Base-by-base conservation (phyloP, 2,329 filamentous ascomycete species). In the Colletotrichum kahawae region DNA sequence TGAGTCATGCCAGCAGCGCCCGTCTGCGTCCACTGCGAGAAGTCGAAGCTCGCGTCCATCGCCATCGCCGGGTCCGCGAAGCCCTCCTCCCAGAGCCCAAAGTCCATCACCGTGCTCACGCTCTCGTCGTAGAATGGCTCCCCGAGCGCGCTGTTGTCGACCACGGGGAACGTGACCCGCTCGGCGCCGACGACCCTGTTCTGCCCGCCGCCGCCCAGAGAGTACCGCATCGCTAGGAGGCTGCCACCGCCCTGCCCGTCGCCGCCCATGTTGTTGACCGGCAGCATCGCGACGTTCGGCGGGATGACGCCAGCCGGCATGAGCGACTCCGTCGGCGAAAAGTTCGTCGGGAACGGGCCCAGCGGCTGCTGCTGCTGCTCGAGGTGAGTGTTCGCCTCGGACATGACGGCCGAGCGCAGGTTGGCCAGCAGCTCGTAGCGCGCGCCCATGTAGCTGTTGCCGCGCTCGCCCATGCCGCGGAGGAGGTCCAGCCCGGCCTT, bases 391-490 rank as follows among this genome's bases (percentile, higher is more conserved):
- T 68, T 57, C 6, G 21, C 51, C 18, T 38, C 63, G 14, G 80
- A 79, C 27, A 81, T 76, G 38, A 81, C 77, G 2, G 79, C 78
- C 8, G 79, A 76, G 18, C 80, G 78, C 2, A 84, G 76, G 13
- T 80, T 80, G 31, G 80, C 78, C 2, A 86, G 81, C 16, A 83
- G 78, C 65, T 81, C 77, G 60, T 83, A 83, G 14, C 83, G 79
- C 7, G 82, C 80, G 13, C 82, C 82, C 56, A 90, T 85, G 69
- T 90, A 86, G 34, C 83, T 85, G 77, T 91, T 91, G 0, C 89
- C 89, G 12, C 87, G 85, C 62, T 89, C 85, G 14, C 88, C 88
- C 87, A 91, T 90, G 36, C 83, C 82, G 10, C 82, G 83, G 7
- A 91, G 83, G 33, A 91, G 82, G 9, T 82, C 82, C 9, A 91